Base-by-base conservation (phyloP, 805 yeast genomes). In the Grigorovia humatica region DNA sequence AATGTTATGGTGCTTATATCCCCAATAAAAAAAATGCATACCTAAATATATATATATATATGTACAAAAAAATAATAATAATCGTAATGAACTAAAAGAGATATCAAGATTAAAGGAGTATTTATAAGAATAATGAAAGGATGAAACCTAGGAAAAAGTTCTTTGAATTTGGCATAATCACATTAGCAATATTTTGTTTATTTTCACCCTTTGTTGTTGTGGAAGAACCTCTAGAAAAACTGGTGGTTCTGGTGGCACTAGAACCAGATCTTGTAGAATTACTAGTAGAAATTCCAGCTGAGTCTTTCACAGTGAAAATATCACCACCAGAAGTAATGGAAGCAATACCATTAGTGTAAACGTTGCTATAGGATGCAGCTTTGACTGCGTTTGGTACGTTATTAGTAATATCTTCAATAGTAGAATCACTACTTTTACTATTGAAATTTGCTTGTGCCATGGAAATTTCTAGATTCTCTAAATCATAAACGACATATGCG, bases 401-500 rank as follows among this genome's bases (percentile, higher is more conserved):
- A 3, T 59, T 51, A 2, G 64, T 46, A 40, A 82, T 73, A 3
- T 64, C 70, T 52, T 79, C 81, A 47, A 80, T 74, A 53, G 79
- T 66, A 46, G 65, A 69, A 9, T 63, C 63, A 23, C 53, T 55
- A 7, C 49, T 50, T 1, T 46, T 48, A 41, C 74, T 57, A 30
- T 52, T 43, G 35, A 51, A 69, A 49, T 67, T 68, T 1, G 73
- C 80, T 54, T 73, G 77, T 2, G 80, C 82, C 47, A 79, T 43
- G 0, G 75, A 74, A 15, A 78, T 59, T 51, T 72, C 71, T 35
- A 66, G 58, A 43, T 69, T 68, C 30, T 75, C 81, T 52, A 80
- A 59, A 64, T 81, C 83, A 51, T 74, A 82, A 47, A 79, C 84
- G 41, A 78, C 71, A 57, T 81, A 81, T 2, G 80, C 81, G 40